Conservation (phyloP, 2,329 filamentous ascomycete genomes). For the Epichloe typhina region DNA sequence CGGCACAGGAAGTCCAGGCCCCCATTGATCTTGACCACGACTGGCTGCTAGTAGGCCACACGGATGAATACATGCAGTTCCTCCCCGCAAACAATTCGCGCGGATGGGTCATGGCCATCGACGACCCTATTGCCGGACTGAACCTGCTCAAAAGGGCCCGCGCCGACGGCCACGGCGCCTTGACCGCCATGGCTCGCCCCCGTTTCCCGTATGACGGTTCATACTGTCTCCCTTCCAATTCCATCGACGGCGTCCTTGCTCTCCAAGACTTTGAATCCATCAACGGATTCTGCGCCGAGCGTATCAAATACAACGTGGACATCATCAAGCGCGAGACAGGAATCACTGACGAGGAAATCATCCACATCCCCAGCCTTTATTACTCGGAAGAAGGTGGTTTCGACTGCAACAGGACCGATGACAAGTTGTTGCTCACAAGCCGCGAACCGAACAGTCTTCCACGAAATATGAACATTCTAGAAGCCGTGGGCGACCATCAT, state of each 20-base stretch:
- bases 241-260: conserved; percentile 2
- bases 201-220: not conserved
- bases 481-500: no score
- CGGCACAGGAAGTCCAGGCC: conserved; percentile 20
- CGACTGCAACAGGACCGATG: not conserved
- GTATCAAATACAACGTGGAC: conserved; percentile 11
- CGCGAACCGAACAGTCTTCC: no score
- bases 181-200: not conserved
- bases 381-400: not conserved
- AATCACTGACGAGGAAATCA: conserved; percentile 10
- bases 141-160: conserved; percentile 12
- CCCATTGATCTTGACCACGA: conserved; percentile 19
- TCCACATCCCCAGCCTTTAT: conserved; percentile 13
- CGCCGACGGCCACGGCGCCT: conserved; percentile 12
- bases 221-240: not conserved
- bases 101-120: conserved; percentile 14
- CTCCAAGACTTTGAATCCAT: not conserved
- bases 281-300: conserved; percentile 3
- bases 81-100: conserved; percentile 12
- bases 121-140: conserved; percentile 13
- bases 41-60: conserved; percentile 15
- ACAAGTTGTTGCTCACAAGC: no score
- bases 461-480: not conserved
- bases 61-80: conserved; percentile 18
- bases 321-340: conserved; percentile 12